phyloP scores from a whole-genome alignment of 2,329 filamentous ascomycete species.

The Cercospora sp. region DNA sequence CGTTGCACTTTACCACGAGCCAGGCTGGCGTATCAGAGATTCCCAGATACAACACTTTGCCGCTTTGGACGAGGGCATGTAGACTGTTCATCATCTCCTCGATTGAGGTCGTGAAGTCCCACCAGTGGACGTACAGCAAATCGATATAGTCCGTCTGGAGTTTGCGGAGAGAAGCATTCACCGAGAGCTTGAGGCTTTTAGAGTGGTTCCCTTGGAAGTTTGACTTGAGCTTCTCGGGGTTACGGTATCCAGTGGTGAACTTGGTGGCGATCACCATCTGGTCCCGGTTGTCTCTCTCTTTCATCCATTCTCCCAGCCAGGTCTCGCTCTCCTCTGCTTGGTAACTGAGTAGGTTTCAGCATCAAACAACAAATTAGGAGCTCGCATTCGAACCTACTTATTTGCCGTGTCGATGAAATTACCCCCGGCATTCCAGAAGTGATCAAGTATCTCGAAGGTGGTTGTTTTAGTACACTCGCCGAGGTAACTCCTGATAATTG shows the following conservation, averaged over 20 bases:
- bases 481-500: too few relatives aligned
- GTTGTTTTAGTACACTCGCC: too few relatives aligned
- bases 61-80: conserved; percentile 59
- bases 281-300: conserved; percentile 25
- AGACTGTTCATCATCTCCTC: conserved; percentile 69
- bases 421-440: too few relatives aligned
- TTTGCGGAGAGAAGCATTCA: conserved; percentile 45
- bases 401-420: too few relatives aligned
- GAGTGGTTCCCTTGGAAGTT: conserved; percentile 56
- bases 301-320: conserved; percentile 40
- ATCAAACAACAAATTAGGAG: too few relatives aligned
- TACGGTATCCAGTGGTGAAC: conserved; percentile 60
- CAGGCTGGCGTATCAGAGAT: conserved; percentile 70
- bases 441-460: too few relatives aligned
- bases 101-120: conserved; percentile 65
- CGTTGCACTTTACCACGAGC: conserved; percentile 40
- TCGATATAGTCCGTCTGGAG: conserved; percentile 70
- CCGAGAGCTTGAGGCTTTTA: conserved; percentile 60
- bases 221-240: conserved; percentile 24
- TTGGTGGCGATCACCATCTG: conserved; percentile 47
- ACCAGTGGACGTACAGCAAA: conserved; percentile 50
- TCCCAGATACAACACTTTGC: conserved; percentile 69
- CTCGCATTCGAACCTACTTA: too few relatives aligned
- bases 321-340: conserved; percentile 39
- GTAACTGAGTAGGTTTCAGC: conserved; percentile 32